phyloP scores from a whole-genome alignment of 2,329 filamentous ascomycete genomes.

The Hymenoscyphus fraxineus region DNA sequence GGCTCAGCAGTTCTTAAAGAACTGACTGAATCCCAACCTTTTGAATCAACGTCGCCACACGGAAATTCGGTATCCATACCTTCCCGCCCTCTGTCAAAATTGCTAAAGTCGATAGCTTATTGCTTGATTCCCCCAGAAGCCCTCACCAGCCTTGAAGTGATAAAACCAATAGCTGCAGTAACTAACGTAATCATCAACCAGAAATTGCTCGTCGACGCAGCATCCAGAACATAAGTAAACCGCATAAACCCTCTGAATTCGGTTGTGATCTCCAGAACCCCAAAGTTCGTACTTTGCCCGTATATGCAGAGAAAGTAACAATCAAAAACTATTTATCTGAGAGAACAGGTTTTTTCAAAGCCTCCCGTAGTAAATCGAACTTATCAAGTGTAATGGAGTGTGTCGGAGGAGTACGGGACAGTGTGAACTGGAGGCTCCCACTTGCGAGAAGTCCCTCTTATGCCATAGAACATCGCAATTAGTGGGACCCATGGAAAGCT shows the following conservation, averaged over 20 bases:
- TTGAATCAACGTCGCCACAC: conserved; percentile 49
- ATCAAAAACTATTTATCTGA: conserved; percentile 38
- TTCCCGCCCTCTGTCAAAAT: conserved; percentile 38
- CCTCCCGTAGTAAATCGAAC: conserved; percentile 8
- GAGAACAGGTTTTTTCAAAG: conserved; percentile 37
- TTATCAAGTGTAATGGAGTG: no score
- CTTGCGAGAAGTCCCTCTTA: no score
- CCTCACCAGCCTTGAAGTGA: conserved; percentile 54
- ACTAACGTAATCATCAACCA: conserved; percentile 39
- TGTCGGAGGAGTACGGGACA: no score
- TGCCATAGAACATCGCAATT: no score
- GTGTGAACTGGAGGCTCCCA: no score
- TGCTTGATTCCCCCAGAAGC: conserved; percentile 40
- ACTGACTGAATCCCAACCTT: conserved; percentile 24
- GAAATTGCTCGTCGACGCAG: conserved; percentile 51
- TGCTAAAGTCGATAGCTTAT: conserved; percentile 44
- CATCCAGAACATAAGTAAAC: conserved; percentile 53
- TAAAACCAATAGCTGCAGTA: conserved; percentile 48
- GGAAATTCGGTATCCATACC: conserved; percentile 27
- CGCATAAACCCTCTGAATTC: conserved; percentile 59
- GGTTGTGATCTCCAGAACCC: conserved; percentile 39
- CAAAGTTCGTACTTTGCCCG: conserved; percentile 41
- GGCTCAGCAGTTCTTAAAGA: conserved; percentile 25
- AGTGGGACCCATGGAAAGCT: no score
- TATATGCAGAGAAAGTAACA: conserved; percentile 49